Base-by-base conservation (phyloP, 495 filamentous ascomycete species). In the Clavariopsis aquatica region DNA sequence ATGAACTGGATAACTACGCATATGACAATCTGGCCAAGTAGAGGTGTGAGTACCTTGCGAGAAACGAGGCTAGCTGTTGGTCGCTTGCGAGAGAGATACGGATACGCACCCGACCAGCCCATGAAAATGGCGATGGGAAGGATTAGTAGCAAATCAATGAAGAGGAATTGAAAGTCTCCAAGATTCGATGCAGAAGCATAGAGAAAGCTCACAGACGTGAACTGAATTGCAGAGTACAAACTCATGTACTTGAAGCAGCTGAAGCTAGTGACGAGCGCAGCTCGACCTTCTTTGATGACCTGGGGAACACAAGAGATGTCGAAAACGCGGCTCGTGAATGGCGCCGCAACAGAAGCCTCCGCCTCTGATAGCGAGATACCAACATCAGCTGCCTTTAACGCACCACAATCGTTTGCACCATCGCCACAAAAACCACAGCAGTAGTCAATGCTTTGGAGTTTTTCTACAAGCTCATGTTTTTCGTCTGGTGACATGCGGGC, bases 171-270 rank as follows among this genome's bases (percentile, higher is more conserved):
- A 68, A 97, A 96, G 74, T 99, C 95, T 49, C 93, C 95, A 13
- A 99, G 82, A 74, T 99, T 99, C 20, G 93, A 97, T 19, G 87
- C 95, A 23, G 89, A 95, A 6, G 91, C 89, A 75, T 99, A 99
- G 24, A 99, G 80, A 72, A 99, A 96, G 84, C 91, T 96, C 73
- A 99, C 95, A 1, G 92, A 89, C n/a, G 91, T 95, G 79, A 99
- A 99, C 76, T 99, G 95, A 55, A 99, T 99, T 6, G 94, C 94
- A 4, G 93, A 97, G 77, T 99, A 99, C 62, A 99, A 78, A 71
- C 91, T 96, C 95, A 99, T 99, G 75, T 92, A 99, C 76, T 99
- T 99, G 80, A 99, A 99, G 79, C 95, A 99, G 77, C 91, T 96
- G 78, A 99, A 99, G 73, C 93, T 97, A 27, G 95, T 99, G 7